Evolutionary conservation across 768 basidiomycete genomes (phyloP), one percentile per base, ranked within the genome.

Genomic region (Boletales sp.): DNA sequence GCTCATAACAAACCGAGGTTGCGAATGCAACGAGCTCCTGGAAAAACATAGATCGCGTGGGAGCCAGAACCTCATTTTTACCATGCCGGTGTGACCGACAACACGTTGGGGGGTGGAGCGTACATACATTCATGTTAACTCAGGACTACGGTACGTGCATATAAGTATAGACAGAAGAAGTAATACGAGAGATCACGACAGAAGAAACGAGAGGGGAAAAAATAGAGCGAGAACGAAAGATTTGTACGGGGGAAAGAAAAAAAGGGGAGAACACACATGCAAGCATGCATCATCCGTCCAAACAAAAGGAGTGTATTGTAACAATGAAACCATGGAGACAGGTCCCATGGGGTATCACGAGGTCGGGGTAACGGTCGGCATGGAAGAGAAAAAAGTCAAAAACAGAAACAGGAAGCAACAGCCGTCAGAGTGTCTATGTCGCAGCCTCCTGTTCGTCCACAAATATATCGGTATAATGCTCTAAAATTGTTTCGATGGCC

Each of bases 381-480:
- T 58, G 27, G 40, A 51, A 51, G 35, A 17, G 9, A 18, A 18
- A 15, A 40, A 31, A 36, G 36, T 17, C 8, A 11, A 17, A 37
- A 7, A 18, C 4, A 37, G 18, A 41, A 14, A 27, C 40, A 24
- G 27, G 31, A 48, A 40, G 50, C 5, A 43, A 19, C 8, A 24
- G 5, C 27, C 31, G 15, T 56, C 55, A 35, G 18, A 27, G 24
- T 44, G 30, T 42, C 48, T 66, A 69, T 46, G 59, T 21, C 38
- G 45, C 65, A 59, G 56, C 74, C 44, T 87, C 87, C 55, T 76
- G 70, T 66, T 93, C 94, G 59, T 95, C 94, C 55, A 97, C 87
- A 69, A 98, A 98, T 62, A 98, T 98, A 74, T 97, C 94, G 50
- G 81, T 83, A 70, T 93, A 98, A 65, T 94, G 93, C 61, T 86